Percentiles rank a stretch among this genome's conserved stretches.
Conservation (phyloP, 2,329 filamentous ascomycete species). For the Tolypocladium tundrense region DNA sequence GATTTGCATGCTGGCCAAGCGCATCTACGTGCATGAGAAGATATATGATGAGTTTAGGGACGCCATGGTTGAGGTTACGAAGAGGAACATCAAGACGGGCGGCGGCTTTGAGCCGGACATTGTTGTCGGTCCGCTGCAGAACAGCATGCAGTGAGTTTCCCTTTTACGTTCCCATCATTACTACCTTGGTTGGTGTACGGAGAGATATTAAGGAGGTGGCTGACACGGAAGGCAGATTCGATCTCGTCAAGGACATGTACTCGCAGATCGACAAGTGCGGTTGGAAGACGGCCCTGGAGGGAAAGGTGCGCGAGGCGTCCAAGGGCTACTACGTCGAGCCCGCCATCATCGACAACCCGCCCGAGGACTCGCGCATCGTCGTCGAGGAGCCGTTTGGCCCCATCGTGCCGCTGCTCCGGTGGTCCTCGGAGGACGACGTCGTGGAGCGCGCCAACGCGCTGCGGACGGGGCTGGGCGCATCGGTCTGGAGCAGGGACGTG, state of each 20-base stretch:
- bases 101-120: constrained; percentile 31
- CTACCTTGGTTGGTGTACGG: too few species aligned
- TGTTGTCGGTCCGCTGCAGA: constrained; percentile 44
- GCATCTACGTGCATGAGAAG: constrained; percentile 43
- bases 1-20: constrained; percentile 32
- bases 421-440: constrained; percentile 50
- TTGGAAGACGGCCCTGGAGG: not conserved
- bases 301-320: not conserved
- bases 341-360: constrained; percentile 10
- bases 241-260: constrained; percentile 4
- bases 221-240: not conserved
- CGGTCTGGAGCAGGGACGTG: constrained; percentile 46
- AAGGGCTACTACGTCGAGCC: constrained; percentile 11
- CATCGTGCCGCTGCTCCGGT: constrained; percentile 52
- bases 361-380: constrained; percentile 38
- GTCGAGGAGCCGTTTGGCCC: constrained; percentile 45
- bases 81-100: constrained; percentile 33
- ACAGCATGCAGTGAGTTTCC: constrained; percentile 42
- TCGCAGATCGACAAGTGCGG: not conserved
- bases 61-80: constrained; percentile 35
- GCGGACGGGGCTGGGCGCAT: constrained; percentile 43
- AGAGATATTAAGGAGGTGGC: too few species aligned
- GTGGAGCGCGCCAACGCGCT: constrained; percentile 43
- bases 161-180: too few species aligned
- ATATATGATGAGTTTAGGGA: constrained; percentile 43